Percentiles rank a stretch among this genome's conserved stretches.
phyloP scores from a whole-genome alignment of 2,329 filamentous ascomycete species.

The Monosporascus sp. region DNA sequence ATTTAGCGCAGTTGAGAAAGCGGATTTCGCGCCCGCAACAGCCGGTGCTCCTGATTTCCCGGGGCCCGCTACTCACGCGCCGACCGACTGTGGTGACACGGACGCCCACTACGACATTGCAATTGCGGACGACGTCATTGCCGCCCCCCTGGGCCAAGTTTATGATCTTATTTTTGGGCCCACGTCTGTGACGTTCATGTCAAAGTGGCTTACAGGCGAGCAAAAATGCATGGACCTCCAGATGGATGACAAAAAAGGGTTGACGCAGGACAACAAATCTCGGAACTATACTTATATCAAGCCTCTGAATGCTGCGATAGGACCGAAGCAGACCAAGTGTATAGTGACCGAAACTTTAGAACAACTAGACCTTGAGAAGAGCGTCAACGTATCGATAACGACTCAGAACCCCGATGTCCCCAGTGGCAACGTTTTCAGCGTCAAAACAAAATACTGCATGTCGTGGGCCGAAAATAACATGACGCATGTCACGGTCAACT shows the following conservation, averaged over 20 bases:
- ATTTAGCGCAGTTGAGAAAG: slow-evolving; percentile 47
- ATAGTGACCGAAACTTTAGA: slow-evolving; percentile 84
- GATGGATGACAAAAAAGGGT: slow-evolving; percentile 76
- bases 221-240: slow-evolving; percentile 87
- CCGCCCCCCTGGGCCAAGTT: slow-evolving; percentile 85
- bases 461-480: slow-evolving; percentile 85
- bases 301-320: slow-evolving; percentile 76
- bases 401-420: slow-evolving; percentile 94
- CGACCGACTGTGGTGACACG: slow-evolving; percentile 80
- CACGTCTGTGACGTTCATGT: slow-evolving; percentile 73
- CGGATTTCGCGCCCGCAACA: slow-evolving; percentile 40
- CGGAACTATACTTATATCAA: slow-evolving; percentile 87
- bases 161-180: slow-evolving; percentile 85
- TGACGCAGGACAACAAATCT: slow-evolving; percentile 68
- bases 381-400: slow-evolving; percentile 72
- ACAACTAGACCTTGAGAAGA: slow-evolving; percentile 77
- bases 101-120: slow-evolving; percentile 78
- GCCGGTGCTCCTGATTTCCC: slow-evolving; percentile 63
- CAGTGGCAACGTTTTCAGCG: slow-evolving; percentile 82
- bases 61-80: slow-evolving; percentile 72
- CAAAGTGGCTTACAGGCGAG: slow-evolving; percentile 77
- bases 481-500: slow-evolving; percentile 82
- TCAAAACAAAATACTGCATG: slow-evolving; percentile 92
- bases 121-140: slow-evolving; percentile 78
- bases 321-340: slow-evolving; percentile 92